These are phyloP conservation scores for Eucalyptus guilfoylei DNA, from an alignment of 345 rosid species.

Conservation along the genomic window DNA sequence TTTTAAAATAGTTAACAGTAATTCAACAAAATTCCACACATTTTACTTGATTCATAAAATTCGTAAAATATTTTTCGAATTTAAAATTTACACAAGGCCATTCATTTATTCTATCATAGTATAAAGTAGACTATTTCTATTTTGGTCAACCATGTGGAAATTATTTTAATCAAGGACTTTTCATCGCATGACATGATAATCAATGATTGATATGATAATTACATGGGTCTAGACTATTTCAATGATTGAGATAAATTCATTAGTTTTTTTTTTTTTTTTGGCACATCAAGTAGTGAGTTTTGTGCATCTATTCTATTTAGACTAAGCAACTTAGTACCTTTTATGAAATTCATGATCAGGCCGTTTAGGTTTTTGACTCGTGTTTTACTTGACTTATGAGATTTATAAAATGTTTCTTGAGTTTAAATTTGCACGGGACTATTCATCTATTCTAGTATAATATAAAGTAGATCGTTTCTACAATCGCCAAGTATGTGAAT, in stretches of 20 bases:
- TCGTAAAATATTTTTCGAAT: fast-evolving
- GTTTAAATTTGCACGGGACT: not conserved
- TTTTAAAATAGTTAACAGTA: fast-evolving
- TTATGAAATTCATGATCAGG: fast-evolving
- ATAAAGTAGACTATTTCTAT: not conserved
- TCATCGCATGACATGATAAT: not conserved
- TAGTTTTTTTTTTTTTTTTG: fast-evolving
- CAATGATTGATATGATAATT: not conserved
- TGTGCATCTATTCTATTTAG: not conserved
- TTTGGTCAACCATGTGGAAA: fast-evolving
- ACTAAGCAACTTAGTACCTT: not conserved
- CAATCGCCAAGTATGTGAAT: fast-evolving
- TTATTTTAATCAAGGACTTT: not conserved
- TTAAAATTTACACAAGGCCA: fast-evolving
- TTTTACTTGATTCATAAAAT: not conserved
- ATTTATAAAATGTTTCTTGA: not conserved
- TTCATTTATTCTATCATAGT: not conserved
- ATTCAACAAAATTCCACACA: no score
- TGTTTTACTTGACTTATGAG: not conserved
- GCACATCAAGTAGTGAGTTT: not conserved
- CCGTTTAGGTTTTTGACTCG: not conserved
- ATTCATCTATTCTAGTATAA: no score
- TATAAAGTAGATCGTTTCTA: not conserved
- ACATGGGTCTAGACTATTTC: not conserved
- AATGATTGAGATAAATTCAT: not conserved